These are phyloP conservation scores for Verbena officinalis DNA, from an alignment of 257 asterid species.

Conservation along the genomic window DNA sequence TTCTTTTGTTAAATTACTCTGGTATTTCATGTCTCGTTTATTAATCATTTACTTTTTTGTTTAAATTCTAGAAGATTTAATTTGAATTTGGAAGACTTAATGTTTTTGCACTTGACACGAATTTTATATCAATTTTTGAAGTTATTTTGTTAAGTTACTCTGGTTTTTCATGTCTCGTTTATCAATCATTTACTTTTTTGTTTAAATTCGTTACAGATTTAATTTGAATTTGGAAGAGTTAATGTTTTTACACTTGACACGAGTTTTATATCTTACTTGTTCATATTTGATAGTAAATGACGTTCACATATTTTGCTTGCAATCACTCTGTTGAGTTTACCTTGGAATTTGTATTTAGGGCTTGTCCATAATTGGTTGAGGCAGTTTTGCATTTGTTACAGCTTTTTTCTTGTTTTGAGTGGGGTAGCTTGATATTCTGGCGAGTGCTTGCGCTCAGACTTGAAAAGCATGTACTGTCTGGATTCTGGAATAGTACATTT, in stretches of 20 bases:
- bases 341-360: background rate
- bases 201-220: background rate
- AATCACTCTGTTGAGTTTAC: background rate
- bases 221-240: background rate
- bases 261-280: background rate
- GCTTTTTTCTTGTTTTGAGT: slow-evolving; percentile 8
- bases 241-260: background rate
- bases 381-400: slow-evolving; percentile 11
- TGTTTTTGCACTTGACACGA: background rate
- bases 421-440: slow-evolving; percentile 14
- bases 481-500: background rate
- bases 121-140: background rate
- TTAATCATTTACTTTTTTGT: background rate
- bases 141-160: background rate
- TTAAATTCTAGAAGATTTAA: background rate
- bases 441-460: background rate
- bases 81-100: background rate
- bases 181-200: background rate
- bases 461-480: background rate
- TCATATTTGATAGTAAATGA: background rate
- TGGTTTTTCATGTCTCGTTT: background rate
- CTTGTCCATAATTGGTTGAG: slow-evolving; percentile 15
- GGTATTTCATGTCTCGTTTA: background rate
- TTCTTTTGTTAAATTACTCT: background rate
- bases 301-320: background rate